Percentiles rank a stretch among this genome's conserved stretches.
phyloP scores from a whole-genome alignment of 805 yeast genomes.

The Wickerhamomyces chaumierensis region DNA sequence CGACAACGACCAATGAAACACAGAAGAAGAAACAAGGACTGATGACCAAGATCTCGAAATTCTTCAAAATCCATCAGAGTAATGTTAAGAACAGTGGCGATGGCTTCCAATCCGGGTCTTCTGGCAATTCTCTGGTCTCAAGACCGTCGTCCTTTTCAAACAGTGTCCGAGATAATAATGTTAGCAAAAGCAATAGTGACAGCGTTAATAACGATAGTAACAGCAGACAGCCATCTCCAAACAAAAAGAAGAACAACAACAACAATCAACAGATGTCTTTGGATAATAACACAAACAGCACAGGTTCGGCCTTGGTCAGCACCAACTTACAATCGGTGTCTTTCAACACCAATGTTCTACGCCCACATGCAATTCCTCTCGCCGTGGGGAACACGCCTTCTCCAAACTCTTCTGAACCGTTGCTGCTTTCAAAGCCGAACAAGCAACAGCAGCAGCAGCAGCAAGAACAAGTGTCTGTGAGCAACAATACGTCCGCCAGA shows the following conservation, averaged over 20 bases:
- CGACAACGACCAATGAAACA: constrained; percentile 12
- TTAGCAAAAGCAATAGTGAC: too few species aligned
- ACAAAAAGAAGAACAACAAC: too few species aligned
- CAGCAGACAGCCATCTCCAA: too few species aligned
- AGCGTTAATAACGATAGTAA: too few species aligned
- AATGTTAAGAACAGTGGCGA: neutral
- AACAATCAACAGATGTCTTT: too few species aligned
- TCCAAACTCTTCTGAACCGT: neutral
- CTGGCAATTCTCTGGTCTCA: neutral
- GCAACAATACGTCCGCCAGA: neutral
- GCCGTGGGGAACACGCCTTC: neutral
- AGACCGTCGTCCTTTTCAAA: too few species aligned
- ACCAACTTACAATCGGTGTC: neutral
- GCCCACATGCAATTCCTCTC: neutral
- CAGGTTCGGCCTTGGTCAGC: neutral
- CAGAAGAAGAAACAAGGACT: constrained; percentile 21
- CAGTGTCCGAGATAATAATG: too few species aligned
- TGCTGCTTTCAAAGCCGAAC: too few species aligned
- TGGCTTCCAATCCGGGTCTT: neutral
- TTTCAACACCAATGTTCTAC: neutral
- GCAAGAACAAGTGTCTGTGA: neutral
- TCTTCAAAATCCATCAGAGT: constrained; percentile 20
- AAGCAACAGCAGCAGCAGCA: too few species aligned
- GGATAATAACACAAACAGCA: too few species aligned
- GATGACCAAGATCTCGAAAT: constrained; percentile 21